Conservation (phyloP, 1,284 basidiomycete species). For the Cystobasidium sp. region DNA sequence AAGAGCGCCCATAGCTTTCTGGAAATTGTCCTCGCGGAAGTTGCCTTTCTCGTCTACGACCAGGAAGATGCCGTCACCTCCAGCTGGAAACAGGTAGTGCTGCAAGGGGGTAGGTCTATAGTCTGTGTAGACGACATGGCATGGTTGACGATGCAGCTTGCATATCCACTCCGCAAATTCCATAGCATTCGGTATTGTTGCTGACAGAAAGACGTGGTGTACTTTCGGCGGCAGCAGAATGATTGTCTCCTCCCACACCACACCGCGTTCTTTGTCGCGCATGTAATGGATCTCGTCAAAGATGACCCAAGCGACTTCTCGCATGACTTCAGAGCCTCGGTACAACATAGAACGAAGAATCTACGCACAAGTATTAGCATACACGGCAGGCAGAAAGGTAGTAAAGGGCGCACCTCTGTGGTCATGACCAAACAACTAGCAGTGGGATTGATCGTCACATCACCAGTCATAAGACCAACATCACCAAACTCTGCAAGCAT, state of each 20-base stretch:
- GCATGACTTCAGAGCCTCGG: conserved; percentile 97
- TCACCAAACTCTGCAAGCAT: conserved; percentile 96
- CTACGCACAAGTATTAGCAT: conserved; percentile 58
- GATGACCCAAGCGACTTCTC: conserved; percentile 99
- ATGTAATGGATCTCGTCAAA: conserved; percentile 99
- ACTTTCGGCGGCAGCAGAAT: conserved; percentile 95
- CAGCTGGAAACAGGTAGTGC: conserved; percentile 96
- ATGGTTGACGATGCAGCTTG: conserved; percentile 95
- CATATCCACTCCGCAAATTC: conserved; percentile 99
- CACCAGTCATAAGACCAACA: conserved; percentile 98
- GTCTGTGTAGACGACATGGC: conserved; percentile 99
- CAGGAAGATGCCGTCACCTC: conserved; percentile 94
- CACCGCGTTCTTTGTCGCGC: conserved; percentile 82
- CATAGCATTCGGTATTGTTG: conserved; percentile 99
- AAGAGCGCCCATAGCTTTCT: conserved; percentile 94
- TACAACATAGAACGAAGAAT: conserved; percentile 99
- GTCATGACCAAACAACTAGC: conserved; percentile 99
- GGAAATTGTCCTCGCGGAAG: conserved; percentile 96
- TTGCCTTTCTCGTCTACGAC: conserved; percentile 98
- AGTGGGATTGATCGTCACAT: conserved; percentile 98
- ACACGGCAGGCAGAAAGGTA: neutral
- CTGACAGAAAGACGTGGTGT: conserved; percentile 98
- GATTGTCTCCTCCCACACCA: conserved; percentile 79
- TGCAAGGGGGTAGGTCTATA: conserved; percentile 97
- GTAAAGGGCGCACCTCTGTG: conserved; percentile 73